These are phyloP conservation scores for Cladophialophora bantiana DNA, from an alignment of 2,329 filamentous ascomycete species.

Conservation along the genomic window DNA sequence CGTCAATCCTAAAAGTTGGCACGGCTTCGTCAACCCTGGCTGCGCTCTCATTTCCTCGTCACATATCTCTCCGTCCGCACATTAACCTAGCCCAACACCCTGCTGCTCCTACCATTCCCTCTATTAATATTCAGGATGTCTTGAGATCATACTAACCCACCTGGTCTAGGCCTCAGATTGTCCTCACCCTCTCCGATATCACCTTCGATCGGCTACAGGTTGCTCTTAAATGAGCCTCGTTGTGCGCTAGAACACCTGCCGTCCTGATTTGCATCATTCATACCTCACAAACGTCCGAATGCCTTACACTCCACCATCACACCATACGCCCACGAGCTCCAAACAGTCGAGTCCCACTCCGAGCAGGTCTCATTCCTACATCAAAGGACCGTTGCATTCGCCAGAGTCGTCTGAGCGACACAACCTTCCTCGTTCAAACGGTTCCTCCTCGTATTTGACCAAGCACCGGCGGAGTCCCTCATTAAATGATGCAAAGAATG, in stretches of 20 bases:
- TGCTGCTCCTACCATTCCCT: conserved; percentile 26
- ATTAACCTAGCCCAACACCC: conserved; percentile 29
- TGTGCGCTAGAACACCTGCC: conserved; percentile 27
- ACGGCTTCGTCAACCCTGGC: conserved; percentile 7
- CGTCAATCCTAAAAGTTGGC: conserved; percentile 8
- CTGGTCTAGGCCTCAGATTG: conserved; percentile 27
- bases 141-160: conserved; percentile 29
- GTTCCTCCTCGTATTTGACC: conserved; percentile 67
- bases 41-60: conserved; percentile 29
- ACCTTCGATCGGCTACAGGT: conserved; percentile 33
- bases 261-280: conserved; percentile 32
- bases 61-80: conserved; percentile 15
- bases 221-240: conserved; percentile 37
- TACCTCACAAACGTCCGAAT: conserved; percentile 47
- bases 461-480: conserved; percentile 68
- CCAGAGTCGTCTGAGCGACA: conserved; percentile 51
- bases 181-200: conserved; percentile 24
- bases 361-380: conserved; percentile 60
- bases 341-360: conserved; percentile 59
- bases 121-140: conserved; percentile 34
- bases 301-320: conserved; percentile 59
- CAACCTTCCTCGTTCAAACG: conserved; percentile 62
- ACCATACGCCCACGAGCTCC: conserved; percentile 66
- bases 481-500: conserved; percentile 47
- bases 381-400: conserved; percentile 39